These are phyloP conservation scores for Tetrapisispora namnaoensis DNA, from an alignment of 805 yeast species.

Conservation along the genomic window DNA sequence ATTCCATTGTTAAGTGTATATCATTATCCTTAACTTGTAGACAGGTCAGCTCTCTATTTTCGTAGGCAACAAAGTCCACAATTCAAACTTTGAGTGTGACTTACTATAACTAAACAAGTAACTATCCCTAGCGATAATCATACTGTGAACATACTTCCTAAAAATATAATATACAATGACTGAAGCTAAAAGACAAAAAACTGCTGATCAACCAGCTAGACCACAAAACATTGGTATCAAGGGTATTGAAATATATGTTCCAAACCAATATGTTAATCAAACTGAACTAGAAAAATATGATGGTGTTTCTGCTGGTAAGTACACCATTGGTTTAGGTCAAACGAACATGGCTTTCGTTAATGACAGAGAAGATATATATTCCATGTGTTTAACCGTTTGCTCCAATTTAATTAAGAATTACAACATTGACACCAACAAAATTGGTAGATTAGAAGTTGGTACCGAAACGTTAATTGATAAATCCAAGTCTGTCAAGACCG, in stretches of 20 bases:
- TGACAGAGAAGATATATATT: conserved; percentile 95
- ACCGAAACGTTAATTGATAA: conserved; percentile 95
- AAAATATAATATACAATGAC: conserved; percentile 11
- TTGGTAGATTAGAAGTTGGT: conserved; percentile 96
- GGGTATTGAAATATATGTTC: conserved; percentile 88
- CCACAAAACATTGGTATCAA: conserved; percentile 92
- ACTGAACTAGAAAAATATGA: conserved; percentile 76
- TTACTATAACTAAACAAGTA: too few species aligned
- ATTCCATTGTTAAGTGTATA: too few species aligned
- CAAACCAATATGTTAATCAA: conserved; percentile 78
- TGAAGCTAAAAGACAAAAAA: conserved; percentile 25
- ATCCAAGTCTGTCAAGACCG: conserved; percentile 93
- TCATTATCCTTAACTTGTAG: too few species aligned
- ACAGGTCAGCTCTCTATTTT: too few species aligned
- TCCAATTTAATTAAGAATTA: conserved; percentile 69
- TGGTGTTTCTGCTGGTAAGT: conserved; percentile 86
- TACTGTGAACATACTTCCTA: too few species aligned
- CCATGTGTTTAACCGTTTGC: conserved; percentile 83
- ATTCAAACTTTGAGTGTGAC: too few species aligned
- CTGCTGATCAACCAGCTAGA: conserved; percentile 24
- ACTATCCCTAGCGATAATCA: too few species aligned
- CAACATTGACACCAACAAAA: conserved; percentile 65
- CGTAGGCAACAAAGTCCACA: too few species aligned
- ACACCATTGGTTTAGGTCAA: conserved; percentile 97
- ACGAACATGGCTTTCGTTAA: conserved; percentile 96